Conservation (phyloP, 495 filamentous ascomycete genomes). For the Pseudoneurospora amorphoporcata region DNA sequence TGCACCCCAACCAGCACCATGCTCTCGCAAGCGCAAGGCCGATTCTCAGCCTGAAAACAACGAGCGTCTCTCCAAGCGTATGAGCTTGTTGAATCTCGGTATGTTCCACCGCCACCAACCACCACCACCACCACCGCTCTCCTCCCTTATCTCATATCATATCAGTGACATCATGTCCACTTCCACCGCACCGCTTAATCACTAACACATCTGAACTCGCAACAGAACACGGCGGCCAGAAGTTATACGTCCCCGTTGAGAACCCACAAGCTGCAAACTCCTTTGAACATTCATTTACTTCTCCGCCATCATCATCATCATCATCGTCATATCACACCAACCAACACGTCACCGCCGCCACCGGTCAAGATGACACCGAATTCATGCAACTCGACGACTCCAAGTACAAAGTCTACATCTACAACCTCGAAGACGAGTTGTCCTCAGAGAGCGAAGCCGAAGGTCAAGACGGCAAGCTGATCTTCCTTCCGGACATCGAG, state of each 20-base stretch:
- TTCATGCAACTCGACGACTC: constrained; percentile 78
- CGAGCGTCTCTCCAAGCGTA: constrained; percentile 62
- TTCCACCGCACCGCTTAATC: neutral
- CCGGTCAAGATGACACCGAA: constrained; percentile 41
- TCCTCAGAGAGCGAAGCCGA: constrained; percentile 47
- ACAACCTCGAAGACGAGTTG: constrained; percentile 81
- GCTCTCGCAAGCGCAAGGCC: constrained; percentile 41
- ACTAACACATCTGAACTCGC: constrained; percentile 7
- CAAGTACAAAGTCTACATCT: constrained; percentile 77
- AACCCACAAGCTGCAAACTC: constrained; percentile 14
- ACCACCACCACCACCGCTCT: neutral
- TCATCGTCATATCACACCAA: neutral
- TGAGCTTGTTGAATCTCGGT: constrained; percentile 77
- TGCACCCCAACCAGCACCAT: constrained; percentile 7
- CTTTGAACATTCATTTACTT: constrained; percentile 4
- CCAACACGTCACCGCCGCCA: neutral
- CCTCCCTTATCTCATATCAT: constrained; percentile 1
- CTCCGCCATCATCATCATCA: neutral
- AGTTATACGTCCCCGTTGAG: constrained; percentile 47
- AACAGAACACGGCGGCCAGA: constrained; percentile 43
- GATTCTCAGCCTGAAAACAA: constrained; percentile 36
- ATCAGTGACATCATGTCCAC: neutral
- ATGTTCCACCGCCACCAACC: constrained; percentile 19
- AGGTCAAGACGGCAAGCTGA: constrained; percentile 41
- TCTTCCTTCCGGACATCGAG: constrained; percentile 78